Percentiles rank a stretch among this genome's conserved stretches.
phyloP scores from a whole-genome alignment of 2,329 filamentous ascomycete species.

The Clonostachys rosea region DNA sequence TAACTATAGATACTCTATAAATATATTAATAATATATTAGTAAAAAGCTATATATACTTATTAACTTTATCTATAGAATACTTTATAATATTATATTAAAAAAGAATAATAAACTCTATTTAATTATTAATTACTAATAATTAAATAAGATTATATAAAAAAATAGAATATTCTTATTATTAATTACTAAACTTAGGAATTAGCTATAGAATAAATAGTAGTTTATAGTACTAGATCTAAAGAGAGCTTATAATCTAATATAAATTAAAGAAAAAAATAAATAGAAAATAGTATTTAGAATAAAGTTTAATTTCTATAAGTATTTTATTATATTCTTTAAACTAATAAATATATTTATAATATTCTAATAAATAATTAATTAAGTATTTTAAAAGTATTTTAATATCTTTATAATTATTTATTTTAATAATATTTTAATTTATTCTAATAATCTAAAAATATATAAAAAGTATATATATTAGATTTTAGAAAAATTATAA shows the following conservation, averaged over 20 bases:
- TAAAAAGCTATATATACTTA: constrained; percentile 3
- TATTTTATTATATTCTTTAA: constrained; percentile 22
- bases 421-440: neutral
- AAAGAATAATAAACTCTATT: constrained; percentile 9
- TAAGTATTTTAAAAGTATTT: neutral
- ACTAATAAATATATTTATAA: constrained; percentile 9
- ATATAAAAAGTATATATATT: neutral
- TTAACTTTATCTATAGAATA: constrained; percentile 5
- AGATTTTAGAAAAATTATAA: neutral
- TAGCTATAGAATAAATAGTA: constrained; percentile 5
- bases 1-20: too few relatives aligned
- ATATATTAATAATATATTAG: too few relatives aligned
- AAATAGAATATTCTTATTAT: constrained; percentile 6
- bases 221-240: constrained; percentile 10
- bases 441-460: neutral
- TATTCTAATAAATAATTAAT: neutral
- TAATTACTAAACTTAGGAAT: constrained; percentile 16
- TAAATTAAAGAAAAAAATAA: constrained; percentile 17
- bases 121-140: constrained; percentile 15
- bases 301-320: constrained; percentile 20
- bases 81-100: constrained; percentile 10
- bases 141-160: constrained; percentile 19
- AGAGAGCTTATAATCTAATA: constrained; percentile 20
- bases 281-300: constrained; percentile 25
- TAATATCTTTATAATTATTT: neutral